These are phyloP conservation scores for Phellinidium pouzarii DNA, from an alignment of 1,284 basidiomycete genomes.

Conservation along the genomic window DNA sequence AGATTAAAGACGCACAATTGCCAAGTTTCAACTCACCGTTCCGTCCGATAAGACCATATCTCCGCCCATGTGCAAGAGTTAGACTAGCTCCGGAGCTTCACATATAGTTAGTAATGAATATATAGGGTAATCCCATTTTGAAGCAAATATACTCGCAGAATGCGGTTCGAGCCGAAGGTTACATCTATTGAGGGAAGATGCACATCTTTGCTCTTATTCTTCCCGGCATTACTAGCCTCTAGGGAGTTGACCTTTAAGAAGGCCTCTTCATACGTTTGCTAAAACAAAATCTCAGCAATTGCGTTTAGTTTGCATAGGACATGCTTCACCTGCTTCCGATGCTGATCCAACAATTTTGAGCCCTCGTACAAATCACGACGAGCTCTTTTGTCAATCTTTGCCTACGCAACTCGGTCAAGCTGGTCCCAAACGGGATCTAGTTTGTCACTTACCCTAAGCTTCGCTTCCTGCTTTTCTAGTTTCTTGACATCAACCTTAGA, in stretches of 20 bases:
- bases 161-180: constrained; percentile 89
- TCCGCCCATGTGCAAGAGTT: constrained; percentile 83
- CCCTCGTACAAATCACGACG: constrained; percentile 90
- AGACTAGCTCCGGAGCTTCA: constrained; percentile 74
- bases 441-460: constrained; percentile 63
- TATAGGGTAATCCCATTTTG: constrained; percentile 15
- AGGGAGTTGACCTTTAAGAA: constrained; percentile 99
- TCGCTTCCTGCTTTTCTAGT: constrained; percentile 97
- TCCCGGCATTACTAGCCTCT: constrained; percentile 70
- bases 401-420: constrained; percentile 36
- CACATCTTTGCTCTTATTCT: constrained; percentile 96
- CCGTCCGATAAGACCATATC: constrained; percentile 82
- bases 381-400: constrained; percentile 95
- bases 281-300: constrained; percentile 12
- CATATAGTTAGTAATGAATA: constrained; percentile 6
- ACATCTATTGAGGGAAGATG: constrained; percentile 95
- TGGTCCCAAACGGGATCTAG: background rate
- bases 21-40: constrained; percentile 45
- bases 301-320: background rate
- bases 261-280: constrained; percentile 97
- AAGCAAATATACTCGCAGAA: constrained; percentile 55
- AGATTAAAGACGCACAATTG: background rate
- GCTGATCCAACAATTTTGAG: constrained; percentile 89
- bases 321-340: constrained; percentile 72
- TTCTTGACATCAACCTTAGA: constrained; percentile 97